phyloP scores from a whole-genome alignment of 768 basidiomycete genomes.

The Daedalea quercina region DNA sequence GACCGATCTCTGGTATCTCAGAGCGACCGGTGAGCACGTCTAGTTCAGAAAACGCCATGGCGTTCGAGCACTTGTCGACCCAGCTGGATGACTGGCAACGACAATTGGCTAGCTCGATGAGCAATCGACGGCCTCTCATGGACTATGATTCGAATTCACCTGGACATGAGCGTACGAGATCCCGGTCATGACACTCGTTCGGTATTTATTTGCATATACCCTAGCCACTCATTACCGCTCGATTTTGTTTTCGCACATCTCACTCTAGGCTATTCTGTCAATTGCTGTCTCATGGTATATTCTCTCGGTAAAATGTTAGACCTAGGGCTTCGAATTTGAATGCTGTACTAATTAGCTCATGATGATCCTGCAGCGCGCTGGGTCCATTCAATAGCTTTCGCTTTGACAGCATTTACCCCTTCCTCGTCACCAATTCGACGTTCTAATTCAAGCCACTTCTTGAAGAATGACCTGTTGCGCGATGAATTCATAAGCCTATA shows the following conservation, averaged over 20 bases:
- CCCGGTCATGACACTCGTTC: conserved; percentile 36
- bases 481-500: not conserved
- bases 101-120: conserved; percentile 75
- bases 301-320: conserved; percentile 18
- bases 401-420: conserved; percentile 74
- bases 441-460: conserved; percentile 93
- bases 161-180: conserved; percentile 53
- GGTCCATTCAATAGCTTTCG: conserved; percentile 90
- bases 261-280: conserved; percentile 29
- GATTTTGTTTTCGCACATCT: conserved; percentile 34
- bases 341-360: conserved; percentile 24
- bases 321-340: conserved; percentile 5
- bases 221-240: conserved; percentile 35
- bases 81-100: conserved; percentile 86
- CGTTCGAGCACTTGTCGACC: conserved; percentile 71
- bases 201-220: conserved; percentile 40
- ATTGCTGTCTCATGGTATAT: conserved; percentile 28
- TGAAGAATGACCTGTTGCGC: conserved; percentile 76
- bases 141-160: conserved; percentile 59
- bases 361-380: conserved; percentile 45
- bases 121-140: conserved; percentile 62
- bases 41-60: conserved; percentile 75
- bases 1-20: conserved; percentile 52
- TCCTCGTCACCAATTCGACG: conserved; percentile 81
- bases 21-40: conserved; percentile 65